Evolutionary conservation across 768 basidiomycete species (phyloP).

Genomic region (Agaricus sinodeliciosus): DNA sequence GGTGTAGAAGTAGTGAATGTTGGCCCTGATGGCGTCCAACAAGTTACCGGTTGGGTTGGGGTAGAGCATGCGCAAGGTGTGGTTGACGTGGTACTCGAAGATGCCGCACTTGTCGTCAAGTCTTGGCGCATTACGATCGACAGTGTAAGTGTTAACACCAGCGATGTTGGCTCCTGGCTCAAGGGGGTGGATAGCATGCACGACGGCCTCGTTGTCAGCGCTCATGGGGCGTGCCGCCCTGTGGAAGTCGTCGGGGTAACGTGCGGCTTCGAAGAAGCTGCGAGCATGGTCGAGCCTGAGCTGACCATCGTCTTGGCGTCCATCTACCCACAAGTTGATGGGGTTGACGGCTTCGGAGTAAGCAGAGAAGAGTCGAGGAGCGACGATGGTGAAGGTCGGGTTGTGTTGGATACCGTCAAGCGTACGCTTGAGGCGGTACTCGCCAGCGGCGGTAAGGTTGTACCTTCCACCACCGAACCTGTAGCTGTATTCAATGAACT

Average conservation of each 20-base stretch:
- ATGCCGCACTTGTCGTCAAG: slow-evolving; percentile 10
- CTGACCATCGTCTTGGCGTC: slow-evolving; percentile 9
- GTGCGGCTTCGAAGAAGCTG: slow-evolving; percentile 14
- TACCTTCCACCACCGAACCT: slow-evolving; percentile 15
- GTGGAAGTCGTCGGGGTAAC: slow-evolving; percentile 13
- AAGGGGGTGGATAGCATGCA: slow-evolving; percentile 10
- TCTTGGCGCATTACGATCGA: slow-evolving; percentile 10
- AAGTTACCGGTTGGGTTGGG: slow-evolving; percentile 14
- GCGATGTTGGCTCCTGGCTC: slow-evolving; percentile 12
- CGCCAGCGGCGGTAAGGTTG: slow-evolving; percentile 13
- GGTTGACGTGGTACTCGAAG: slow-evolving; percentile 15
- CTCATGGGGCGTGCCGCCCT: slow-evolving; percentile 8
- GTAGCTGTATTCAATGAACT: slow-evolving; percentile 14
- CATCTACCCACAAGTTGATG: slow-evolving; percentile 13
- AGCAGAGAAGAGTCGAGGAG: slow-evolving; percentile 13
- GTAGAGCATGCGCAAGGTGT: slow-evolving; percentile 13
- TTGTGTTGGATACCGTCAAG: slow-evolving; percentile 16
- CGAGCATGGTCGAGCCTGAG: slow-evolving; percentile 12
- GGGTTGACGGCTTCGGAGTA: slow-evolving; percentile 14
- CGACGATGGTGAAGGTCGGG: slow-evolving; percentile 13
- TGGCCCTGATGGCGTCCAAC: slow-evolving; percentile 11
- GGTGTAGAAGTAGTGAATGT: slow-evolving; percentile 8
- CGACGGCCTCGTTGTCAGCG: not conserved
- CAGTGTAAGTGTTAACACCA: slow-evolving; percentile 12
- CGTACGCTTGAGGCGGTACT: slow-evolving; percentile 13